Percentiles rank a stretch among this genome's conserved stretches.
These are phyloP conservation scores for Chaetoceros tenuissimus DNA, from an alignment of 108 stramenopile genomes.

Conservation along the genomic window DNA sequence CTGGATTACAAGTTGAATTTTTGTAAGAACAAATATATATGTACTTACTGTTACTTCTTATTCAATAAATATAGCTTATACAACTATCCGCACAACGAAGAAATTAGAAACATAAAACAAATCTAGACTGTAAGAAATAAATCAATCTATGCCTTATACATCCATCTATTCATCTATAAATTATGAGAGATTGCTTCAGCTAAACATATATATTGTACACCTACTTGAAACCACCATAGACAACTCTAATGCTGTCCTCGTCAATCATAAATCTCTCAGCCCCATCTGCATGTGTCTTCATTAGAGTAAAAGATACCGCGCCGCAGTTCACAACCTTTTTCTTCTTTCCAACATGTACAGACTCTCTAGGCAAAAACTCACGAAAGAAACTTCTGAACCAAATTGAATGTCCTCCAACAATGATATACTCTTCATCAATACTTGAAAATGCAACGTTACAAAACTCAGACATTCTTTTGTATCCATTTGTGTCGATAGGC, in stretches of 20 bases:
- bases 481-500: slow-evolving; percentile 60
- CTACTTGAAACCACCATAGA: slow-evolving; percentile 71
- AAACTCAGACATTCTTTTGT: slow-evolving; percentile 70
- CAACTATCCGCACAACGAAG: no score
- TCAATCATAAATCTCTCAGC: slow-evolving; percentile 73
- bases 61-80: no score
- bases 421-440: slow-evolving; percentile 47
- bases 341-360: slow-evolving; percentile 58
- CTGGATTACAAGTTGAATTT: slow-evolving; percentile 81
- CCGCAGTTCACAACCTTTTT: slow-evolving; percentile 92
- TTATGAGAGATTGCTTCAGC: no score
- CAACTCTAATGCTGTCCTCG: slow-evolving; percentile 49
- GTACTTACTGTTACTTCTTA: no score
- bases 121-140: no score
- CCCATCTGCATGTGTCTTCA: slow-evolving; percentile 44
- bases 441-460: slow-evolving; percentile 64
- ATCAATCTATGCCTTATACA: no score
- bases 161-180: no score
- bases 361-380: slow-evolving; percentile 55
- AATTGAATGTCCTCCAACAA: slow-evolving; percentile 86
- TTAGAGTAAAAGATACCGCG: slow-evolving; percentile 59
- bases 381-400: slow-evolving; percentile 88
- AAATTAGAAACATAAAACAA: no score
- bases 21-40: no score
- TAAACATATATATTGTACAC: no score